Evolutionary conservation across 108 stramenopile genomes (phyloP).

Genomic region (Skeletonema marinoi): DNA sequence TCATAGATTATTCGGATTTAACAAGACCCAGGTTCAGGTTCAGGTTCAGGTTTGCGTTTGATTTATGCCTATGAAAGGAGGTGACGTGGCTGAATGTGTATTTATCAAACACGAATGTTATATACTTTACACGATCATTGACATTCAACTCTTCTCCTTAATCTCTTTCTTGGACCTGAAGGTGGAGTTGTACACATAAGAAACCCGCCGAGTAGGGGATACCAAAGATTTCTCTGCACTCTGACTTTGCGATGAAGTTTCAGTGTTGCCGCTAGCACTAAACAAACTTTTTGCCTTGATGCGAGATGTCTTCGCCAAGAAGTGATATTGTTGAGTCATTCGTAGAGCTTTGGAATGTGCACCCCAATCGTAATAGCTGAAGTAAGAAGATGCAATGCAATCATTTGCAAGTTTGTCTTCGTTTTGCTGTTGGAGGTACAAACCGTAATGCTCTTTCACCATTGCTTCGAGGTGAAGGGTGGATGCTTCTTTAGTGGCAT

Average conservation of each 20-base stretch:
- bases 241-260: not conserved
- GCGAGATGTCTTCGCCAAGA: not conserved
- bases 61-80: too few relatives aligned
- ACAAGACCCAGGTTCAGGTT: too few relatives aligned
- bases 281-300: not conserved
- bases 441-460: constrained; percentile 33
- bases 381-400: constrained; percentile 20
- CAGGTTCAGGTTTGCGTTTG: too few relatives aligned
- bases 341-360: constrained; percentile 6
- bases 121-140: too few relatives aligned
- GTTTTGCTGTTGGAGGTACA: constrained; percentile 14
- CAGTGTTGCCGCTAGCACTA: not conserved
- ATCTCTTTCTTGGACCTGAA: not conserved
- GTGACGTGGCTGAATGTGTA: too few relatives aligned
- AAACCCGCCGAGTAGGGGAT: not conserved
- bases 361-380: constrained; percentile 39
- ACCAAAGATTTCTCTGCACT: not conserved
- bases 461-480: constrained; percentile 36
- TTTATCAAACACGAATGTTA: too few relatives aligned
- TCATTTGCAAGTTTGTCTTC: not conserved
- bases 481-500: constrained; percentile 4
- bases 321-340: not conserved
- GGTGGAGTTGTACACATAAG: not conserved
- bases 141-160: not conserved
- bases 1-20: too few relatives aligned